A percentile compares a stretch with the other conserved stretches of the same genome.
Conservation (phyloP, 306 rosid species). For the Quercus bicolor region DNA sequence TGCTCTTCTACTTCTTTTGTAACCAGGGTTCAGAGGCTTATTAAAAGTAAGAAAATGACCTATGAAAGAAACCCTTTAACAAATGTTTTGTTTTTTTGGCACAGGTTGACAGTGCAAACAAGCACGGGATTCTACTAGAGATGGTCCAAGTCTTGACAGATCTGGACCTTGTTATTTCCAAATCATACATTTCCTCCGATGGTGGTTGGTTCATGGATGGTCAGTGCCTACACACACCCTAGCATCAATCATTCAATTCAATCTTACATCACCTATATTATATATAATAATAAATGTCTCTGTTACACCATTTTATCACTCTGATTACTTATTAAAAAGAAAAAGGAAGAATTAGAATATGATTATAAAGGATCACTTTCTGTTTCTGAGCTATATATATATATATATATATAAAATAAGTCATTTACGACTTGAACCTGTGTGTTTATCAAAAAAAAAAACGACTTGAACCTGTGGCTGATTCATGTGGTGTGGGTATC, state of each 20-base stretch:
- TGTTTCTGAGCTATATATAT: conserved; percentile 6
- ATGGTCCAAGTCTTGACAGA: conserved; percentile 97
- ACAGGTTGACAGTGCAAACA: conserved; percentile 98
- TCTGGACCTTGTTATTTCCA: conserved; percentile 85
- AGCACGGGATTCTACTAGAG: conserved; percentile 82
- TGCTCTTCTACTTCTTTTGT: background rate
- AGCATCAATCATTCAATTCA: too few species aligned
- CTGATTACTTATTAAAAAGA: too few species aligned
- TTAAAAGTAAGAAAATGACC: background rate
- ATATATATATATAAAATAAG: background rate
- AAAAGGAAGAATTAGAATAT: background rate
- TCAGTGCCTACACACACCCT: conserved; percentile 22
- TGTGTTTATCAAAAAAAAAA: too few species aligned
- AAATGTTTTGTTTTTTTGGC: background rate
- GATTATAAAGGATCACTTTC: background rate
- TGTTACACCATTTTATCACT: background rate
- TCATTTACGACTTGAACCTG: conserved; percentile 5
- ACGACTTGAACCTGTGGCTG: conserved; percentile 1
- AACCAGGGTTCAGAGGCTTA: background rate
- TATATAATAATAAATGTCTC: too few species aligned
- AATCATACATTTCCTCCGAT: conserved; percentile 88
- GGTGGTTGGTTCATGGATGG: conserved; percentile 99
- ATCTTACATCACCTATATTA: background rate
- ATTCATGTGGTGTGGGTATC: conserved; percentile 23
- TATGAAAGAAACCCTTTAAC: background rate